phyloP scores from a whole-genome alignment of 2,329 filamentous ascomycete genomes.

The Ceratocystis albifundus region DNA sequence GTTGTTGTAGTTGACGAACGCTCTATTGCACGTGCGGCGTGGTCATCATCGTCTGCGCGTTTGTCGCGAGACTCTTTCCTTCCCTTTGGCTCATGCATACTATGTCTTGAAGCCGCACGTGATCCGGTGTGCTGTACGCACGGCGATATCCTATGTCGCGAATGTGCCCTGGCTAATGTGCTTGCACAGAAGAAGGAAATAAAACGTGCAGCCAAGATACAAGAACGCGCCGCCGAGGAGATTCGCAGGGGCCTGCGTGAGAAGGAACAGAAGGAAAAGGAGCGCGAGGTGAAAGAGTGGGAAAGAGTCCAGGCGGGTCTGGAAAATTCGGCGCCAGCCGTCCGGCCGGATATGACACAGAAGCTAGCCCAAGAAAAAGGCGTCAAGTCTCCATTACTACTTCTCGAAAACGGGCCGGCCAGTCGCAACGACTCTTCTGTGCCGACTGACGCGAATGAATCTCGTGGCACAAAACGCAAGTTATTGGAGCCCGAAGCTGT shows the following conservation, averaged over 20 bases:
- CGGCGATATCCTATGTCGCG: slow-evolving; percentile 88
- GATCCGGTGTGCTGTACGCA: slow-evolving; percentile 72
- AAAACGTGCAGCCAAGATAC: slow-evolving; percentile 60
- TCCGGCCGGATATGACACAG: slow-evolving; percentile 27
- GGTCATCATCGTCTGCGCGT: slow-evolving; percentile 72
- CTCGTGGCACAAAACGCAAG: slow-evolving; percentile 51
- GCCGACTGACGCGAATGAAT: not conserved
- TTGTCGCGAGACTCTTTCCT: slow-evolving; percentile 85
- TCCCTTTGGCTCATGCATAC: slow-evolving; percentile 74
- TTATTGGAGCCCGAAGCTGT: slow-evolving; percentile 58
- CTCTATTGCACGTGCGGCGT: slow-evolving; percentile 64
- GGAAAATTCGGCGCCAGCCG: slow-evolving; percentile 27
- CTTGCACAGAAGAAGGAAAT: slow-evolving; percentile 85
- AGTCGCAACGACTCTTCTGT: not conserved
- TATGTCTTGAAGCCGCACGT: slow-evolving; percentile 72
- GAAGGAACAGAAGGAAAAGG: slow-evolving; percentile 44
- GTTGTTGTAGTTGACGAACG: too few relatives aligned
- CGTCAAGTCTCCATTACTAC: not conserved
- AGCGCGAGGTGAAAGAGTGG: slow-evolving; percentile 66
- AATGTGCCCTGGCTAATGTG: slow-evolving; percentile 87
- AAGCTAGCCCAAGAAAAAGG: not conserved
- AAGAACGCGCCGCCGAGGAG: slow-evolving; percentile 36
- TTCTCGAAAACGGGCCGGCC: not conserved
- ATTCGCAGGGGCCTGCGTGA: slow-evolving; percentile 32
- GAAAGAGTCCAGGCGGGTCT: slow-evolving; percentile 71